A percentile compares a stretch with the other conserved stretches of the same genome.
Conservation (phyloP, 139 green algal genomes). For the Chlorella vulgaris region DNA sequence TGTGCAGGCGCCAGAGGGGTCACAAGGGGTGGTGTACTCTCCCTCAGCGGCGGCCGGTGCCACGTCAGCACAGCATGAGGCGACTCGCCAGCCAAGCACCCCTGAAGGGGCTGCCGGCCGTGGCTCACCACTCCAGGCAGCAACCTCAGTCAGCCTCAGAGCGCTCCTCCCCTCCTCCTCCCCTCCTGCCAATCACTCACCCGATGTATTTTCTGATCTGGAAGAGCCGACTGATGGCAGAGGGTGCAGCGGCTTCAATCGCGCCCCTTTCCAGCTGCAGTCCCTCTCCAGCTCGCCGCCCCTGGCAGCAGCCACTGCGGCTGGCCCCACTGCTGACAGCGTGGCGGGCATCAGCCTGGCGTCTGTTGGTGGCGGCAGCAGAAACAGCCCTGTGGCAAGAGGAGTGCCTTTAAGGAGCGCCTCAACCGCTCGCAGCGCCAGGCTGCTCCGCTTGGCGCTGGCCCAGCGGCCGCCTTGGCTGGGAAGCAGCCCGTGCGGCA, state of each 20-base stretch:
- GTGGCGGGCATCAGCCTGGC: too few species aligned
- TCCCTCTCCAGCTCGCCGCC: background rate
- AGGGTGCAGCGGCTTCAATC: background rate
- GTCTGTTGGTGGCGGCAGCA: too few species aligned
- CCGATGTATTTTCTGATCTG: slow-evolving; percentile 15
- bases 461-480: too few species aligned
- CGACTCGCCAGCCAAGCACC: background rate
- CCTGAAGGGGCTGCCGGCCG: background rate
- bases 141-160: background rate
- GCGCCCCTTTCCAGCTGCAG: background rate
- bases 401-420: too few species aligned
- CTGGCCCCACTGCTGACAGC: background rate
- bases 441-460: too few species aligned
- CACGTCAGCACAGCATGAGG: background rate
- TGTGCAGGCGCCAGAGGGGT: too few species aligned
- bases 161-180: background rate
- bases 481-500: too few species aligned
- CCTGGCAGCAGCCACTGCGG: background rate
- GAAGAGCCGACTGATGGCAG: background rate
- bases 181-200: background rate
- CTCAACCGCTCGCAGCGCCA: too few species aligned
- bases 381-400: too few species aligned
- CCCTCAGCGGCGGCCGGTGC: background rate
- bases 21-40: too few species aligned
- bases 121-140: background rate